These are phyloP conservation scores for Fonsecaea multimorphosa DNA, from an alignment of 2,329 filamentous ascomycete genomes.

Conservation along the genomic window DNA sequence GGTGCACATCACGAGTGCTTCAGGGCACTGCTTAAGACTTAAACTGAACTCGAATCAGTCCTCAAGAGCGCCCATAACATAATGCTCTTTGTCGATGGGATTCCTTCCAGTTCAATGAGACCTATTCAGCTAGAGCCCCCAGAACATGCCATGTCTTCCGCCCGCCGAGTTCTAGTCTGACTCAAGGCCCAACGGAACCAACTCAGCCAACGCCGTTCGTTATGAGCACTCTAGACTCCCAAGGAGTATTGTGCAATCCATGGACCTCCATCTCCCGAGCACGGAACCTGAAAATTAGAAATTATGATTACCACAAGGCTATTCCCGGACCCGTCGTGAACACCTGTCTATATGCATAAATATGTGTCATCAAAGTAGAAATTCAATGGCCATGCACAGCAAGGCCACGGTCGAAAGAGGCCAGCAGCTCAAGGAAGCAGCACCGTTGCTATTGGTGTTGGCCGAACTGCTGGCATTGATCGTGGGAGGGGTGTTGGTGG, in stretches of 20 bases:
- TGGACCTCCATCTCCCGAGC: neutral
- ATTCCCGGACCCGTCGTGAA: conserved; percentile 16
- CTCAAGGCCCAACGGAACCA: no score
- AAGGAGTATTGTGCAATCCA: no score
- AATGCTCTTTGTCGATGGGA: no score
- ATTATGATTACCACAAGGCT: conserved; percentile 16
- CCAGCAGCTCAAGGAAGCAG: neutral
- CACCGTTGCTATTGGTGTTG: conserved; percentile 9
- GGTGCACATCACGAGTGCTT: no score
- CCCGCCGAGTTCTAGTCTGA: conserved; percentile 1
- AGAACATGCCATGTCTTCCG: neutral
- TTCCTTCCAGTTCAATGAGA: no score
- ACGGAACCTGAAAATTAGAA: neutral
- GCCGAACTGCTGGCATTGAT: neutral
- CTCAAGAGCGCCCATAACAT: no score
- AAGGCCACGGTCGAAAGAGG: conserved; percentile 1
- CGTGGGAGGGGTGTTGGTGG: conserved; percentile 7
- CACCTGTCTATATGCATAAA: conserved; percentile 12
- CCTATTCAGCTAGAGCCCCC: no score
- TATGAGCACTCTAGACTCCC: no score
- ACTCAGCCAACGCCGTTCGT: no score
- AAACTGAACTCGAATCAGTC: no score
- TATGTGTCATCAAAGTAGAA: conserved; percentile 10
- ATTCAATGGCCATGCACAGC: neutral
- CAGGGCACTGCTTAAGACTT: no score